phyloP scores from a whole-genome alignment of 495 filamentous ascomycete genomes.

The Aspergillus heteromorphus region DNA sequence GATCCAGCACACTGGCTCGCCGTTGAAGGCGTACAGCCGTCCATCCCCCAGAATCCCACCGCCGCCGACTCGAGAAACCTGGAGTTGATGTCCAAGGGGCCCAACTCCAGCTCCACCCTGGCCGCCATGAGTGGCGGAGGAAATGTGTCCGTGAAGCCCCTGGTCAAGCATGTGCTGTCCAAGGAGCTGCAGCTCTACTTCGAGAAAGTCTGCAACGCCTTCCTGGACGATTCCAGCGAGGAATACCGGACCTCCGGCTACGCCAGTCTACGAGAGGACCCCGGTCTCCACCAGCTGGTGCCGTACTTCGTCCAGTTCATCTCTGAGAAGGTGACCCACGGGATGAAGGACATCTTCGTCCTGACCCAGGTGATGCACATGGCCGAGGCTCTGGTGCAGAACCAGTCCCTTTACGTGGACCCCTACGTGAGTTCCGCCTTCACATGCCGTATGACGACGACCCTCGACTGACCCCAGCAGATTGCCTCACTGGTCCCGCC shows the following conservation, averaged over 20 bases:
- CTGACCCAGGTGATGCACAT: constrained; percentile 88
- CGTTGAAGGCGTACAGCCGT: constrained; percentile 91
- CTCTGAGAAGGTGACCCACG: constrained; percentile 88
- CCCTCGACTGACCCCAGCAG: constrained; percentile 19
- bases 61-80: constrained; percentile 71
- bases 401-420: constrained; percentile 75
- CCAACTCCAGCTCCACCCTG: constrained; percentile 73
- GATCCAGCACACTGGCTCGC: constrained; percentile 84
- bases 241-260: constrained; percentile 81
- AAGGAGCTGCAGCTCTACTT: constrained; percentile 98
- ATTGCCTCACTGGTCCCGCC: constrained; percentile 77
- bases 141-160: constrained; percentile 74
- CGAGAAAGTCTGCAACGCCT: constrained; percentile 79
- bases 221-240: constrained; percentile 79
- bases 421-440: constrained; percentile 61
- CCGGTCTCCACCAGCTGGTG: constrained; percentile 87
- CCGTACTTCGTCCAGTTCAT: constrained; percentile 96
- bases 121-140: constrained; percentile 79
- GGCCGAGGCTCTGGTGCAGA: constrained; percentile 73
- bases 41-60: constrained; percentile 92
- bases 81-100: constrained; percentile 83
- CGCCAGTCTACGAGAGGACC: constrained; percentile 74
- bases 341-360: constrained; percentile 76
- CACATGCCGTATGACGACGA: background rate
- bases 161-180: constrained; percentile 90